Base-by-base conservation (phyloP, 2,329 filamentous ascomycete species). In the Penicillium sp. region DNA sequence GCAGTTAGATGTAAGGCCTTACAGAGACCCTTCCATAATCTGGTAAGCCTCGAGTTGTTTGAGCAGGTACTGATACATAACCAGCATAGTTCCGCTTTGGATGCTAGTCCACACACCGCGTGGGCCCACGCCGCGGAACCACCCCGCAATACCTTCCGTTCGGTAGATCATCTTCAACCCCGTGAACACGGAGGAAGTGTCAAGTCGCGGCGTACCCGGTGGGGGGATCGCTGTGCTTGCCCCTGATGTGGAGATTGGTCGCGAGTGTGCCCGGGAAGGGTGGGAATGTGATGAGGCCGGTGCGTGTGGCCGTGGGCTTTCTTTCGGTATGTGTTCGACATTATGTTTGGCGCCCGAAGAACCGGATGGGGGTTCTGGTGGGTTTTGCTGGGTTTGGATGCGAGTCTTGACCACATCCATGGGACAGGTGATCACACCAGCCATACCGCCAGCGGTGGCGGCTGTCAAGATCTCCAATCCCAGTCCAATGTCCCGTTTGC, bases 351-450 rank as follows among this genome's bases (percentile, higher is more conserved):
- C 23, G 35, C 59, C 52, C 6, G 66, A 56, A 25, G 66, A 55
- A 29, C 60, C 50, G 27, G 59, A 31, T 40, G 67, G 50, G n/a
- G 61, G 59, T 9, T 77, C 75, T 1, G 82, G 45, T 6, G 40
- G 80, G 60, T 86, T 86, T 49, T 95, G 83, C 72, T 99, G 94
- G 0, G 94, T 99, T 73, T 99, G 95, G 34, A 97, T 88, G 51
- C 94, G 83, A 0, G 94, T 99, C 77, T 99, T 99, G 58, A 99
- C 93, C 6, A 99, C 94, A 68, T 99, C 94, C 60, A 99, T 83
- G 1, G 94, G 94, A 67, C 94, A 97, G 2, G 94, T 99, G 15
- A 99, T 86, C 8, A 96, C 89, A 50, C 94, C 94, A 1, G 94
- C 94, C 72, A 97, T 85, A 38, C 93, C 93, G 63, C 94, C 94